Evolutionary conservation across 2,329 filamentous ascomycete genomes (phyloP).

Genomic region (Stemphylium lycopersici): DNA sequence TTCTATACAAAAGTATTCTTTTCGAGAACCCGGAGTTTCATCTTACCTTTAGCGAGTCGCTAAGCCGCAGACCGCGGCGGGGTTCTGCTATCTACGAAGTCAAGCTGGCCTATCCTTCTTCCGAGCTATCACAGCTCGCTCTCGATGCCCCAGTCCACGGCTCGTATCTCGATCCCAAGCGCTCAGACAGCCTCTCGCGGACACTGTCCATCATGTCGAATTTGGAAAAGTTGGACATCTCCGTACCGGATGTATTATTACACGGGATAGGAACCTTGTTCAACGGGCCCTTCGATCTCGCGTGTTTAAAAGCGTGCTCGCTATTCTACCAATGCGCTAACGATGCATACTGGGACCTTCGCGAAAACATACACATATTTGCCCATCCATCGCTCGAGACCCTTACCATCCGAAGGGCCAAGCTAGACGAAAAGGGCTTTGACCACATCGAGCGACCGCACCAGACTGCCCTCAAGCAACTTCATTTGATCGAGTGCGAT

Average conservation of each 20-base stretch:
- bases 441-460: constrained; percentile 41
- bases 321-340: constrained; percentile 42
- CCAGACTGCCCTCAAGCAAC: constrained; percentile 34
- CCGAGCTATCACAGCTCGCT: constrained; percentile 38
- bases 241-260: constrained; percentile 36
- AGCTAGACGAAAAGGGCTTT: constrained; percentile 40
- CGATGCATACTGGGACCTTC: constrained; percentile 42
- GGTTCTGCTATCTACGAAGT: constrained; percentile 43
- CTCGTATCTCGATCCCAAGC: constrained; percentile 30
- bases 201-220: constrained; percentile 44
- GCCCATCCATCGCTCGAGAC: constrained; percentile 38
- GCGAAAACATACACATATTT: constrained; percentile 46
- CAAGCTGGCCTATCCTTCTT: constrained; percentile 39
- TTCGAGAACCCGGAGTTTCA: constrained; percentile 42
- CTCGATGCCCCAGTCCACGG: constrained; percentile 37
- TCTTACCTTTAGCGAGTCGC: constrained; percentile 43
- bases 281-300: constrained; percentile 43
- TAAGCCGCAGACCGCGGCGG: constrained; percentile 37
- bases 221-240: constrained; percentile 41
- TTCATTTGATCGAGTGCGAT: constrained; percentile 42
- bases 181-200: constrained; percentile 38
- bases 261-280: constrained; percentile 41
- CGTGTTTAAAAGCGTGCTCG: constrained; percentile 39
- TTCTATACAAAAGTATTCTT: constrained; percentile 41
- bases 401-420: constrained; percentile 38